Percentiles rank a stretch among this genome's conserved stretches.
phyloP scores from a whole-genome alignment of 2,329 filamentous ascomycete genomes.

The Thermothelomyces thermophilus region DNA sequence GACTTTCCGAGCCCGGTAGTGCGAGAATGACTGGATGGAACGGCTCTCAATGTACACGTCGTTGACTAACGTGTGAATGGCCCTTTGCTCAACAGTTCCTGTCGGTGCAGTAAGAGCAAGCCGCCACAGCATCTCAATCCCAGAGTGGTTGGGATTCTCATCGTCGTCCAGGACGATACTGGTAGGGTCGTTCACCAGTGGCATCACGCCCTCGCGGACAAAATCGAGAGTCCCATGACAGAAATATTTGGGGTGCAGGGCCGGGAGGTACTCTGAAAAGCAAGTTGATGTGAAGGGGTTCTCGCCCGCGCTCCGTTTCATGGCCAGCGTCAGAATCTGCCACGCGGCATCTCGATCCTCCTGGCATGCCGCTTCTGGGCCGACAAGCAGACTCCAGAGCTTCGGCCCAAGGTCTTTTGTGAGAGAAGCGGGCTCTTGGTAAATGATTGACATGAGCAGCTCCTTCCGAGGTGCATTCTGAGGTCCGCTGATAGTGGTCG shows the following conservation, averaged over 20 bases:
- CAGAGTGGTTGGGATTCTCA: conserved; percentile 45
- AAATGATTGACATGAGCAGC: conserved; percentile 52
- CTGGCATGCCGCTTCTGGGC: conserved; percentile 50
- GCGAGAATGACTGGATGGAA: conserved; percentile 44
- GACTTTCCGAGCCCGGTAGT: conserved; percentile 45
- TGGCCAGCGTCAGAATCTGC: conserved; percentile 52
- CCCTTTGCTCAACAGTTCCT: conserved; percentile 57
- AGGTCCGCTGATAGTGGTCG: conserved; percentile 40
- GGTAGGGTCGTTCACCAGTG: conserved; percentile 39
- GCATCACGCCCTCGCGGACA: conserved; percentile 45
- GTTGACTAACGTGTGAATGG: conserved; percentile 62
- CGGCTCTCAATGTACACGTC: conserved; percentile 61
- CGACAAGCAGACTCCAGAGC: conserved; percentile 70
- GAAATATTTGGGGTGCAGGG: conserved; percentile 50
- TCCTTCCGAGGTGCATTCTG: conserved; percentile 50
- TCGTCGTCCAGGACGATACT: conserved; percentile 46
- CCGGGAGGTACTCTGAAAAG: conserved; percentile 50
- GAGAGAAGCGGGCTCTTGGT: conserved; percentile 55
- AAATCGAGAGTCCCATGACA: conserved; percentile 58
- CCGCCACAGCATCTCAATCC: conserved; percentile 71
- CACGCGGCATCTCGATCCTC: conserved; percentile 62
- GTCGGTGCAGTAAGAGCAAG: conserved; percentile 65
- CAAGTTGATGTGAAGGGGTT: conserved; percentile 52
- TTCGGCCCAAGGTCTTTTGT: conserved; percentile 52
- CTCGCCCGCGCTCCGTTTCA: conserved; percentile 37